Evolutionary conservation across 2,329 filamentous ascomycete genomes (phyloP).

Genomic region (Graphilbum sp.): DNA sequence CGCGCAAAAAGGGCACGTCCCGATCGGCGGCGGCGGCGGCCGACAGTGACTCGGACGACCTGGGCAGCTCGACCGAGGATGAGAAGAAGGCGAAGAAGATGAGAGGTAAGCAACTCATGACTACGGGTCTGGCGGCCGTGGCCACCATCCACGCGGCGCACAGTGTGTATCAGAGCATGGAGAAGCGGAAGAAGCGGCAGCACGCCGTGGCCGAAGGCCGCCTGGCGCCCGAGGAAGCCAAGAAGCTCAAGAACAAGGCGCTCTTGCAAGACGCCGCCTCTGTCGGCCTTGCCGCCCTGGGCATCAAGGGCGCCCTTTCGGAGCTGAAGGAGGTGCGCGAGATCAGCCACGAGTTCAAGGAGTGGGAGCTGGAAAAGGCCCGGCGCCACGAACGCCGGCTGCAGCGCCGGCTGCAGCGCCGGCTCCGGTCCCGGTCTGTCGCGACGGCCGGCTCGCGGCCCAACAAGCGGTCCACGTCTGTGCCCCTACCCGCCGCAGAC

Average conservation of each 20-base stretch:
- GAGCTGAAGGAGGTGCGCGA: conserved; percentile 40
- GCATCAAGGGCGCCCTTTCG: conserved; percentile 38
- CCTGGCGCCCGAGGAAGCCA: conserved; percentile 33
- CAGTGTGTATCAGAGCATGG: conserved; percentile 41
- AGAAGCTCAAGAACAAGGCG: conserved; percentile 40
- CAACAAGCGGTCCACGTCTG: no score
- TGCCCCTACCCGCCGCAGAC: no score
- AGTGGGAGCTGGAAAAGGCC: conserved; percentile 32
- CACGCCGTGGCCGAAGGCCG: conserved; percentile 36
- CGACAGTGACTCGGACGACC: conserved; percentile 33
- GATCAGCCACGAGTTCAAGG: conserved; percentile 27
- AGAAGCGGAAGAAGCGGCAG: conserved; percentile 35
- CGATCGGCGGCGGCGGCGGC: conserved; percentile 16
- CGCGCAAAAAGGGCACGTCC: conserved; percentile 15
- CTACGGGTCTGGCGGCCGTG: conserved; percentile 37
- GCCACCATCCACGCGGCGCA: conserved; percentile 45
- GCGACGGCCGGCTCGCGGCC: no score
- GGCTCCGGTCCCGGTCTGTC: no score
- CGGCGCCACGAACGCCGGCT: conserved; percentile 31
- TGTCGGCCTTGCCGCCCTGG: conserved; percentile 39
- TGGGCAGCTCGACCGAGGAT: conserved; percentile 42
- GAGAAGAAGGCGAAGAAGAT: conserved; percentile 37
- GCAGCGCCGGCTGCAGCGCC: conserved; percentile 17
- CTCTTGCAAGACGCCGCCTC: conserved; percentile 42
- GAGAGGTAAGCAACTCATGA: conserved; percentile 45